These are phyloP conservation scores for Clarireedia paspali DNA, from an alignment of 2,329 filamentous ascomycete genomes.

Conservation along the genomic window DNA sequence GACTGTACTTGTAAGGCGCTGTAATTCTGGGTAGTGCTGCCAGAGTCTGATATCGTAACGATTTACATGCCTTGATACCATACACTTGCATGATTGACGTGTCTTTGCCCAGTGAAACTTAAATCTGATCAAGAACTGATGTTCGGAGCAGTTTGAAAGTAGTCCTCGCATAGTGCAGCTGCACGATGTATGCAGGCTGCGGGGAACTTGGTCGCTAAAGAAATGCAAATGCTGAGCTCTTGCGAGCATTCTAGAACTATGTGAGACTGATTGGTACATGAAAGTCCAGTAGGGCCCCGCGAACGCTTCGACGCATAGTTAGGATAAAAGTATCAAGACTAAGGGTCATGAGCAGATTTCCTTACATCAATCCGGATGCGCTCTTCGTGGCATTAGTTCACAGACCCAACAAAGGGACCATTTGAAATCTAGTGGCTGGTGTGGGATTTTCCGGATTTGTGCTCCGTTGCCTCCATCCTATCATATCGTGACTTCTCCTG, in stretches of 20 bases:
- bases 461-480: neutral
- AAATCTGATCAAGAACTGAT: too few relatives aligned
- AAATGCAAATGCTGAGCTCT: neutral
- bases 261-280: neutral
- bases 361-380: too few relatives aligned
- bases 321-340: neutral
- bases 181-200: neutral
- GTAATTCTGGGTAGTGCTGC: neutral
- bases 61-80: neutral
- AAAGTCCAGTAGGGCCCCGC: neutral
- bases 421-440: too few relatives aligned
- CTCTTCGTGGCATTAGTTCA: too few relatives aligned
- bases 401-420: too few relatives aligned
- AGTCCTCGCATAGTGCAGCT: neutral
- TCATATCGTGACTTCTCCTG: too few relatives aligned
- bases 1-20: neutral
- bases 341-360: neutral
- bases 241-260: neutral
- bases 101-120: neutral
- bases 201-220: neutral
- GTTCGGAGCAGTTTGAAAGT: too few relatives aligned
- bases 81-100: neutral
- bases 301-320: neutral
- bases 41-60: too few relatives aligned
- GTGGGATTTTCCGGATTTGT: neutral